Percentiles rank a stretch among this genome's conserved stretches.
These are phyloP conservation scores for Wallemia ichthyophaga DNA, from an alignment of 1,284 basidiomycete genomes.

Conservation along the genomic window DNA sequence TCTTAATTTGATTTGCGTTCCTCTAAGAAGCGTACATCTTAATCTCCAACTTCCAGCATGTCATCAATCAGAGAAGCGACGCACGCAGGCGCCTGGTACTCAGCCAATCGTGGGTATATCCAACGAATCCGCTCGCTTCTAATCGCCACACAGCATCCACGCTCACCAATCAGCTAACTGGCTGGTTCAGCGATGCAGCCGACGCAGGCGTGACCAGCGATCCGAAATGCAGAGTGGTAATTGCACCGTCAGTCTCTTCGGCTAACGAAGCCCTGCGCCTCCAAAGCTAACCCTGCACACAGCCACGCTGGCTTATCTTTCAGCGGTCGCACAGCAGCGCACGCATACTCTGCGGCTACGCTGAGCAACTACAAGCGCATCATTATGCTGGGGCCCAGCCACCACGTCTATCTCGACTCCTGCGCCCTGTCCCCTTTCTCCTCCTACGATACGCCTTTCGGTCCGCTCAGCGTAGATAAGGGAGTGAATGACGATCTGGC, in stretches of 20 bases:
- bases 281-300: conserved; percentile 3
- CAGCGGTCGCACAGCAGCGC: conserved; percentile 75
- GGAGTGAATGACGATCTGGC: conserved; percentile 38
- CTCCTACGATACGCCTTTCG: conserved; percentile 59
- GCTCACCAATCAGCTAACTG: conserved; percentile 30
- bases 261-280: conserved; percentile 1
- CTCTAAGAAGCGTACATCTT: too few species aligned
- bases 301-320: conserved; percentile 92
- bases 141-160: conserved; percentile 20
- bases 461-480: conserved; percentile 40
- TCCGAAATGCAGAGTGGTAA: conserved; percentile 43
- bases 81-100: conserved; percentile 82
- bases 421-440: conserved; percentile 55
- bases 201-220: conserved; percentile 13
- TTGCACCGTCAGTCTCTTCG: conserved; percentile 45
- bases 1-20: too few species aligned
- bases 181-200: conserved; percentile 31
- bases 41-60: too few species aligned
- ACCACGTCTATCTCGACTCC: conserved; percentile 60
- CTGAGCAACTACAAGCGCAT: conserved; percentile 37
- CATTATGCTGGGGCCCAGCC: conserved; percentile 83
- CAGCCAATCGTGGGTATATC: conserved; percentile 26
- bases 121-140: conserved; percentile 2
- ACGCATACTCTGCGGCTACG: conserved; percentile 77
- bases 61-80: conserved; percentile 26